Evolutionary conservation across 1,284 basidiomycete genomes (phyloP), one percentile per base, ranked within the genome.

Genomic region (Anthracocystis setariae): DNA sequence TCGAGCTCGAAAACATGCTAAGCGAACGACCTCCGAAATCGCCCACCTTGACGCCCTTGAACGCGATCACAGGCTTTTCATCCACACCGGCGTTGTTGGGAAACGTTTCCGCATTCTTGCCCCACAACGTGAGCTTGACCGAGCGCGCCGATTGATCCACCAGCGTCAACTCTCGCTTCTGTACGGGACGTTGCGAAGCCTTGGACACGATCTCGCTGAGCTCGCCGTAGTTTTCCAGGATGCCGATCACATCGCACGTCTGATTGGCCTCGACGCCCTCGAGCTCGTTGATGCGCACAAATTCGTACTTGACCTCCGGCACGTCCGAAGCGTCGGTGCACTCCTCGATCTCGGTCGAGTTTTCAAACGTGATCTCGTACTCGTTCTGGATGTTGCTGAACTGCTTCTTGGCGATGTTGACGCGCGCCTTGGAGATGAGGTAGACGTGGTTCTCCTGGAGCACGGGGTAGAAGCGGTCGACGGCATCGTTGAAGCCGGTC

Each of bases 321-420:
- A 82, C 81, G 46, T 81, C 81, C 24, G 66, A 50, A 24, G 74
- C 72, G 39, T 81, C 81, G 33, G 60, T 66, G 64, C 80, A 82
- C 61, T 79, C 76, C 25, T 79, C 77, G 55, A 82, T 77, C 57
- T 81, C 78, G 49, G 79, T 77, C 61, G 71, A 64, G 60, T 88
- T 89, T 72, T 94, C 93, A n/a, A 99, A 87, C 46, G 86, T 87
- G 66, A 99, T 89, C 83, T 98, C 95, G 80, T 98, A 98, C 81
- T 98, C 94, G 82, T 96, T 97, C 73, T 88, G 86, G 46, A 96
- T 84, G 80, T 91, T 93, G 50, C 89, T 92, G 84, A 96, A 99
- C 85, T 97, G 95, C 85, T 95, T 98, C 86, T 98, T 98, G 44
- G 95, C 94, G 29, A 98, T 89, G 81, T 92, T 92, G 80, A 98